Conservation (phyloP, 192 early-diverging fungal species). For the Endogone sp. region DNA sequence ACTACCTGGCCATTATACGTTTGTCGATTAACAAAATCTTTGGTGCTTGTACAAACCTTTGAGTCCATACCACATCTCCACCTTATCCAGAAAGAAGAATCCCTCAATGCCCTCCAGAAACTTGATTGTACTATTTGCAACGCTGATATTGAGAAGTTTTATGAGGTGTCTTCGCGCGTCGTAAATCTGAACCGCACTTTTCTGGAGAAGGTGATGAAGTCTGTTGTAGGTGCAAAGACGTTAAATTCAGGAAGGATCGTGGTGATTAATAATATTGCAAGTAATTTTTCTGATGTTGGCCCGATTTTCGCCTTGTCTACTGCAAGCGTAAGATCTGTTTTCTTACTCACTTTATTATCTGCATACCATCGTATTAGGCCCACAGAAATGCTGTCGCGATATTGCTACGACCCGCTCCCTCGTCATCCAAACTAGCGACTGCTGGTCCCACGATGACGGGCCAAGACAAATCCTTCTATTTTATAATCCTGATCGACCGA, state of each 20-base stretch:
- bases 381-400: constrained; percentile 66
- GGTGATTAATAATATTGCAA: constrained; percentile 65
- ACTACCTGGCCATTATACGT: not conserved
- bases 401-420: constrained; percentile 47
- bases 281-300: not conserved
- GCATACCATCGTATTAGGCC: constrained; percentile 30
- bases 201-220: constrained; percentile 50
- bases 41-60: not conserved
- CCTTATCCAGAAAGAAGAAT: constrained; percentile 47
- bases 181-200: constrained; percentile 49
- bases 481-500: constrained; percentile 27
- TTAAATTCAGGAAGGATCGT: constrained; percentile 71
- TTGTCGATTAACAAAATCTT: not conserved
- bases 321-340: too few species aligned
- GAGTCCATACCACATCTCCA: not conserved
- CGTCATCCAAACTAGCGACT: constrained; percentile 17
- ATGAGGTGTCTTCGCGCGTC: constrained; percentile 57
- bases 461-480: constrained; percentile 34
- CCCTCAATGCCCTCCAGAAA: constrained; percentile 53
- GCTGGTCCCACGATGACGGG: constrained; percentile 10
- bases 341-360: not conserved
- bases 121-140: constrained; percentile 81
- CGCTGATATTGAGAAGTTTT: constrained; percentile 68
- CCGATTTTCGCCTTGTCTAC: too few species aligned
- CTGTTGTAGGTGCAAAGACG: constrained; percentile 57